Percentiles rank a stretch among this genome's conserved stretches.
phyloP scores from a whole-genome alignment of 768 basidiomycete genomes.

The Russula foetens region DNA sequence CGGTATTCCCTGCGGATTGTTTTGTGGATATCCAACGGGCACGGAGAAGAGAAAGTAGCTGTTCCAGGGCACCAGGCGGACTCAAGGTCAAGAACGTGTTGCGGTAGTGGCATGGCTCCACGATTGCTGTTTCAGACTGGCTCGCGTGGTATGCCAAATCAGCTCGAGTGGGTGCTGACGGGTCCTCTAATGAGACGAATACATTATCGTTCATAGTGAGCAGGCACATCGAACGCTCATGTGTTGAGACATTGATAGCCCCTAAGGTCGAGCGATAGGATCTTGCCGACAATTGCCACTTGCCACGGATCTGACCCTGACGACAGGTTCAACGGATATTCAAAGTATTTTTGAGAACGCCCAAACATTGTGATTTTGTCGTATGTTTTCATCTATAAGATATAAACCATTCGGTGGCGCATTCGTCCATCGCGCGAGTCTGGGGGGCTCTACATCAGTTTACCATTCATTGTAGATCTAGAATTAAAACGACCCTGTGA shows the following conservation, averaged over 20 bases:
- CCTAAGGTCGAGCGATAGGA: slow-evolving; percentile 69
- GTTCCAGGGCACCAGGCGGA: slow-evolving; percentile 69
- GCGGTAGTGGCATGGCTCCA: slow-evolving; percentile 50
- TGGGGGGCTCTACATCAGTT: slow-evolving; percentile 22
- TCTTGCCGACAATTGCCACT: slow-evolving; percentile 62
- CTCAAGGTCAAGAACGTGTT: slow-evolving; percentile 69
- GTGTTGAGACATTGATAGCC: slow-evolving; percentile 41
- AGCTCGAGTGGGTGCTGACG: slow-evolving; percentile 55
- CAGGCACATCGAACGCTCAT: slow-evolving; percentile 66
- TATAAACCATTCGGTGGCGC: slow-evolving; percentile 67
- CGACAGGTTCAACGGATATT: slow-evolving; percentile 17
- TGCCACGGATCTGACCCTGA: slow-evolving; percentile 53
- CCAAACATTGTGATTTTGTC: slow-evolving; percentile 59
- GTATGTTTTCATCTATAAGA: slow-evolving; percentile 60
- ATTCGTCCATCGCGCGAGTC: slow-evolving; percentile 76
- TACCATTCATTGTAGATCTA: neutral
- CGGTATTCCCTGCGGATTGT: slow-evolving; percentile 28
- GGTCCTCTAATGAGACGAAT: slow-evolving; percentile 74
- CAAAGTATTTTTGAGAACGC: slow-evolving; percentile 7
- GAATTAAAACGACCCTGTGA: slow-evolving; percentile 18
- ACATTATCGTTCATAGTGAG: slow-evolving; percentile 76
- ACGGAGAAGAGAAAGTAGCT: slow-evolving; percentile 62
- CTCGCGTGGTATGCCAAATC: slow-evolving; percentile 44
- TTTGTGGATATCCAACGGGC: slow-evolving; percentile 67
- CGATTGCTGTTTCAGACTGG: slow-evolving; percentile 16